phyloP scores from a whole-genome alignment of 345 rosid species.

The Raphanus raphanistrum region DNA sequence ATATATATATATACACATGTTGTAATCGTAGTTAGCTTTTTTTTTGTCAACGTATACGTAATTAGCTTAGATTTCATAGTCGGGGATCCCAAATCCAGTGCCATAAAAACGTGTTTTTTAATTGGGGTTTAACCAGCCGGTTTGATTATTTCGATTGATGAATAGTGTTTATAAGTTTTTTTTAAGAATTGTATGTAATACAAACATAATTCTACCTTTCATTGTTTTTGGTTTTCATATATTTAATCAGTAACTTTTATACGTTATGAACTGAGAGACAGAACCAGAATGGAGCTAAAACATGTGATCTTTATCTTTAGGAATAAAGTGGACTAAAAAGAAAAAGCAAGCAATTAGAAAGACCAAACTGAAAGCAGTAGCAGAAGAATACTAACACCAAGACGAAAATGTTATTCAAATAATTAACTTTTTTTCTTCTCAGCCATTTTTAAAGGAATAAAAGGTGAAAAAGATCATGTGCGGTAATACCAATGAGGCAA shows the following conservation, averaged over 20 bases:
- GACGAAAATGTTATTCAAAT: slow-evolving; percentile 19
- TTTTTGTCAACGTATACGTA: neutral
- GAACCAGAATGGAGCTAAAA: slow-evolving; percentile 34
- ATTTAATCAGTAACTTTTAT: slow-evolving; percentile 9
- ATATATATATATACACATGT: neutral
- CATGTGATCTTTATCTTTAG: slow-evolving; percentile 43
- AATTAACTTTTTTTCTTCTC: slow-evolving; percentile 8
- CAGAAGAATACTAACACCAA: neutral
- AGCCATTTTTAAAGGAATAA: neutral
- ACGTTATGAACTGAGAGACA: slow-evolving; percentile 19
- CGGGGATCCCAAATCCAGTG: neutral
- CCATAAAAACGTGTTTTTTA: neutral
- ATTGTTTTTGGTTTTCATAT: neutral
- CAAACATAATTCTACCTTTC: slow-evolving; percentile 4
- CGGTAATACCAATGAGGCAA: no score
- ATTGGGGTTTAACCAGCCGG: neutral
- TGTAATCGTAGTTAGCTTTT: no score
- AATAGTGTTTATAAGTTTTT: neutral
- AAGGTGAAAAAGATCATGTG: neutral
- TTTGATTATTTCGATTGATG: neutral
- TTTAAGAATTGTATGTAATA: neutral
- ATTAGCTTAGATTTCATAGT: neutral
- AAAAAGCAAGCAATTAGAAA: slow-evolving; percentile 32
- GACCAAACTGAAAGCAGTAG: slow-evolving; percentile 27
- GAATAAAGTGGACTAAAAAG: slow-evolving; percentile 39